These are phyloP conservation scores for Pseudogymnoascus sp. DNA, from an alignment of 2,329 filamentous ascomycete species.

Conservation along the genomic window DNA sequence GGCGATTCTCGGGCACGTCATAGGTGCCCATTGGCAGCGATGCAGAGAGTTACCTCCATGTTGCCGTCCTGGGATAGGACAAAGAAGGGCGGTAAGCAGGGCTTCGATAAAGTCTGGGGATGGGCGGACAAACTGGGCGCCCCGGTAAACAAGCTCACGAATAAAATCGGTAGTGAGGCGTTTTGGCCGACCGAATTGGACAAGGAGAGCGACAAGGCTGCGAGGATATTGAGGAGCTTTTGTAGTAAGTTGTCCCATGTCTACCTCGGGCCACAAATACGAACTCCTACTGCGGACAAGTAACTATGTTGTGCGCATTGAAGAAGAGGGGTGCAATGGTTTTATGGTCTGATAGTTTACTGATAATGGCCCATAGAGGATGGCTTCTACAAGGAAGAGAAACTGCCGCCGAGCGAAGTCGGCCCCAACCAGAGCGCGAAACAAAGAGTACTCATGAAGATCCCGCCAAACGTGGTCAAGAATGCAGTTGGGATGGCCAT, in stretches of 20 bases:
- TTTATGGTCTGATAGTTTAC: background rate
- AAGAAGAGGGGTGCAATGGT: background rate
- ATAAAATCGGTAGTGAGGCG: slow-evolving; percentile 72
- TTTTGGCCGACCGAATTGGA: slow-evolving; percentile 83
- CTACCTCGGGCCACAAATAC: slow-evolving; percentile 23
- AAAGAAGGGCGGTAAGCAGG: slow-evolving; percentile 49
- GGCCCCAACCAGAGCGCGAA: slow-evolving; percentile 36
- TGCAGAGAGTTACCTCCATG: slow-evolving; percentile 27
- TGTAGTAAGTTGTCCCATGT: slow-evolving; percentile 54
- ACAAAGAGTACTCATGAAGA: slow-evolving; percentile 61
- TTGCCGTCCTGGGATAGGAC: slow-evolving; percentile 44
- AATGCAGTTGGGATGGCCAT: slow-evolving; percentile 86
- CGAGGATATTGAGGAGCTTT: slow-evolving; percentile 81
- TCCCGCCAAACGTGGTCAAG: slow-evolving; percentile 75
- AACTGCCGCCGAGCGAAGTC: slow-evolving; percentile 27
- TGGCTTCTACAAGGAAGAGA: slow-evolving; percentile 56
- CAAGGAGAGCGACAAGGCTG: slow-evolving; percentile 85
- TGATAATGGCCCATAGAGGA: slow-evolving; percentile 38
- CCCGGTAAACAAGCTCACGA: slow-evolving; percentile 72
- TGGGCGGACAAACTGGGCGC: slow-evolving; percentile 58
- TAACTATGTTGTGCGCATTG: background rate
- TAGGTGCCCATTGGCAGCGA: slow-evolving; percentile 11
- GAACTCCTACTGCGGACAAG: slow-evolving; percentile 11
- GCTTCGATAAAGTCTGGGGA: slow-evolving; percentile 66
- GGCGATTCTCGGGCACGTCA: background rate